Percentiles rank a stretch among this genome's conserved stretches.
Conservation (phyloP, 225 moss, liverwort and hornwort species). For the Antitrichia curtipendula region DNA sequence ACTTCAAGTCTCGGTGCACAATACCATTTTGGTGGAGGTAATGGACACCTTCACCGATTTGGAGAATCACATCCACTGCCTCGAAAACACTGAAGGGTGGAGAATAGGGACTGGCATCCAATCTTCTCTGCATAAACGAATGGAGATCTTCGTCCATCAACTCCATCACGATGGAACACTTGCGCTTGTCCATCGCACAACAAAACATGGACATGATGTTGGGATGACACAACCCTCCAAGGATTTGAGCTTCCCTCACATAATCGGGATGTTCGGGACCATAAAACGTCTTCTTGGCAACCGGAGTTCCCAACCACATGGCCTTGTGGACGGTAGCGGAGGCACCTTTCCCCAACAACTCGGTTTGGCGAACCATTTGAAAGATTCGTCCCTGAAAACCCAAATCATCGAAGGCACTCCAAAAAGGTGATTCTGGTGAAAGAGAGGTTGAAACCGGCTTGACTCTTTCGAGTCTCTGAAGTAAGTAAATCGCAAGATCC, state of each 20-base stretch:
- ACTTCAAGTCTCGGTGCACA: not conserved
- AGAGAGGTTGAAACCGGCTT: not conserved
- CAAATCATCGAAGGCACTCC: not conserved
- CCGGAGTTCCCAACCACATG: not conserved
- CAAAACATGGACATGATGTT: not conserved
- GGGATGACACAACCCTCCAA: not conserved
- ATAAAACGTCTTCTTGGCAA: not conserved
- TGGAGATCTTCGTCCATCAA: not conserved
- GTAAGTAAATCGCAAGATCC: not conserved
- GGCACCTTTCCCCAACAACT: not conserved
- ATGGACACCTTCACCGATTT: not conserved
- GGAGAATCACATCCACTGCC: not conserved
- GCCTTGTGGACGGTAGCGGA: not conserved
- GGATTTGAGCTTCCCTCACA: not conserved
- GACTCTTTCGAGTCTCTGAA: not conserved
- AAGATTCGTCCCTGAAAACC: not conserved
- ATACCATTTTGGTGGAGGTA: not conserved
- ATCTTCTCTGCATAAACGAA: not conserved
- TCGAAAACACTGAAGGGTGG: not conserved
- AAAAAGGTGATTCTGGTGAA: not conserved
- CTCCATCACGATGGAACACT: not conserved
- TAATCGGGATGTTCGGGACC: not conserved
- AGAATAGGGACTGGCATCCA: not conserved
- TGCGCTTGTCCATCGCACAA: not conserved
- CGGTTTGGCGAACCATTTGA: not conserved